These are phyloP conservation scores for Echinochloa phyllopogon DNA, from an alignment of 176 grass and related monocot species.

Conservation along the genomic window DNA sequence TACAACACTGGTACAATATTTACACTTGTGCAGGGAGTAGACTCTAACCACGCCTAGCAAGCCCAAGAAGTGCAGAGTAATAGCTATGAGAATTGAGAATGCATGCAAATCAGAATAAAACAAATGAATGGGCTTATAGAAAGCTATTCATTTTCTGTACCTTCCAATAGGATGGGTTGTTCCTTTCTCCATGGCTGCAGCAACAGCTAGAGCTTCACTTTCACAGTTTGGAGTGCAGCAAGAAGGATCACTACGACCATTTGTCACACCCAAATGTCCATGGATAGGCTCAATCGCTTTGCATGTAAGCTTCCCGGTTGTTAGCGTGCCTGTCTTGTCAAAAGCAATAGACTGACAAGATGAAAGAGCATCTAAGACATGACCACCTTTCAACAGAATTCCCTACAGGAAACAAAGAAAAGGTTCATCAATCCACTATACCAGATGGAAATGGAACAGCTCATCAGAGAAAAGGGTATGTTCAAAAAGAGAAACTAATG, in stretches of 20 bases:
- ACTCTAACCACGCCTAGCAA: background rate
- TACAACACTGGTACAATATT: background rate
- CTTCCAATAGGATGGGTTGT: constrained; percentile 99
- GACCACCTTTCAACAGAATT: constrained; percentile 96
- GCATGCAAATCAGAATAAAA: constrained; percentile 23
- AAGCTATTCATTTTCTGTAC: constrained; percentile 45
- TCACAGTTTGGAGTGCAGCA: constrained; percentile 95
- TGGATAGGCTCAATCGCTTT: constrained; percentile 98
- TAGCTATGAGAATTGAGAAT: constrained; percentile 10
- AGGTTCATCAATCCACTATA: constrained; percentile 33
- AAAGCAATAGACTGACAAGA: constrained; percentile 93
- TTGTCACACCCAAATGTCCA: constrained; percentile 60
- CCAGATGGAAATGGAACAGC: constrained; percentile 14
- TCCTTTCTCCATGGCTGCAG: constrained; percentile 98
- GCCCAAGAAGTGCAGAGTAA: background rate
- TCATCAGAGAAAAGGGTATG: constrained; percentile 30
- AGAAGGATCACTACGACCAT: constrained; percentile 51
- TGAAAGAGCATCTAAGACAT: constrained; percentile 94
- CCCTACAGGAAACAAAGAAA: constrained; percentile 60
- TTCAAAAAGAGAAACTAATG: background rate
- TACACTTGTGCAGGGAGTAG: constrained; percentile 12
- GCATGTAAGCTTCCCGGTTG: constrained; percentile 95
- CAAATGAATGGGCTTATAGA: background rate
- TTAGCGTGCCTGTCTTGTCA: constrained; percentile 98
- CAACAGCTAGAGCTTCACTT: constrained; percentile 95